phyloP scores from a whole-genome alignment of 108 stramenopile genomes.

The Nitzschia inconspicua region DNA sequence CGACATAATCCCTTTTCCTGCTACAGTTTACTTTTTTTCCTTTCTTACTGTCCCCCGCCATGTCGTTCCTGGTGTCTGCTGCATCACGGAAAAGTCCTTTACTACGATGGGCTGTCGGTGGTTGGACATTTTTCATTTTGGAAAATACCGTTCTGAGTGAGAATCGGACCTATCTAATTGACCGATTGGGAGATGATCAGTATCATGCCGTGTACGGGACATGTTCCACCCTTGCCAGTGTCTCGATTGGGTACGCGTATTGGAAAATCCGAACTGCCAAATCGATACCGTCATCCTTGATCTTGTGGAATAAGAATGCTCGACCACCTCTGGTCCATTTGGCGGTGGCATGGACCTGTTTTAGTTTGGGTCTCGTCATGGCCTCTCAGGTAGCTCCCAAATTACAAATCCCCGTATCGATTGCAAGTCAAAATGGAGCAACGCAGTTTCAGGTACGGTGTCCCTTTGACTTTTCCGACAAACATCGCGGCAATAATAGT shows the following conservation, averaged over 20 bases:
- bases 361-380: conserved; percentile 66
- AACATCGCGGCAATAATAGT: conserved; percentile 1
- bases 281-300: conserved; percentile 24
- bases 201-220: conserved; percentile 79
- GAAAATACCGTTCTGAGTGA: conserved; percentile 88
- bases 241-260: conserved; percentile 70
- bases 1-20: no score
- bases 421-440: conserved; percentile 14
- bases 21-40: no score
- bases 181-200: conserved; percentile 57
- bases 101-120: conserved; percentile 69
- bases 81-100: no score
- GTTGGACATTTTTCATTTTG: conserved; percentile 79
- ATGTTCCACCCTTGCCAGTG: conserved; percentile 73
- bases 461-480: conserved; percentile 86
- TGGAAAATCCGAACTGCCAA: conserved; percentile 36
- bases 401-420: conserved; percentile 76
- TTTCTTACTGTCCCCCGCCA: no score
- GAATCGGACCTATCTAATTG: conserved; percentile 79
- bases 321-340: conserved; percentile 14
- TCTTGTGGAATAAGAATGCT: background rate
- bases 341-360: conserved; percentile 28
- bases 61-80: no score
- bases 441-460: conserved; percentile 76
- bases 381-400: conserved; percentile 74